Evolutionary conservation across 2,329 filamentous ascomycete species (phyloP).

Genomic region (Pseudogymnoascus sp.): DNA sequence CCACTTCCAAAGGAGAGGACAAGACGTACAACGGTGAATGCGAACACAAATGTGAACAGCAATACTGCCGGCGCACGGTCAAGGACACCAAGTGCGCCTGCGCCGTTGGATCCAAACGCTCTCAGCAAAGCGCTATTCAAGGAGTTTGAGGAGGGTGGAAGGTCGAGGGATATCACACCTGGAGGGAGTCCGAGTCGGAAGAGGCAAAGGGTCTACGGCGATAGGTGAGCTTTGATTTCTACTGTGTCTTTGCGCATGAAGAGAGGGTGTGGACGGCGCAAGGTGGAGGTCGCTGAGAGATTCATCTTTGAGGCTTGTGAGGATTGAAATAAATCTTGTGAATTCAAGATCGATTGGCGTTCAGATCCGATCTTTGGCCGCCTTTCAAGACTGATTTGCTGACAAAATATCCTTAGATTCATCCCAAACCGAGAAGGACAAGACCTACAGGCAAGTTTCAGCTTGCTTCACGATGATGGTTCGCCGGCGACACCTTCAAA

Average conservation of each 20-base stretch:
- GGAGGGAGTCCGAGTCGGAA: slow-evolving; percentile 61
- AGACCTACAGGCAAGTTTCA: slow-evolving; percentile 89
- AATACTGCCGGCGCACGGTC: background rate
- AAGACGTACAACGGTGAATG: background rate
- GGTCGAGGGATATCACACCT: slow-evolving; percentile 53
- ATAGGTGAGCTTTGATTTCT: slow-evolving; percentile 33
- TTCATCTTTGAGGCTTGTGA: background rate
- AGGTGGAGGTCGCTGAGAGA: background rate
- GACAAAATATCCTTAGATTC: slow-evolving; percentile 54
- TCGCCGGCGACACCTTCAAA: slow-evolving; percentile 87
- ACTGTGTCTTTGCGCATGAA: background rate
- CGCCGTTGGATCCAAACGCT: slow-evolving; percentile 42
- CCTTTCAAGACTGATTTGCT: slow-evolving; percentile 14
- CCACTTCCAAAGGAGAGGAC: slow-evolving; percentile 2
- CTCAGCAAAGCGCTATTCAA: slow-evolving; percentile 52
- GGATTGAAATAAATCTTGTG: background rate
- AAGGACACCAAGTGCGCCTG: slow-evolving; percentile 3
- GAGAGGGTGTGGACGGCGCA: background rate
- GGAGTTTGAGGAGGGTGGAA: slow-evolving; percentile 53
- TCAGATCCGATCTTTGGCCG: background rate
- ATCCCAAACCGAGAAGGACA: slow-evolving; percentile 91
- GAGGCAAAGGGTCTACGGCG: slow-evolving; percentile 58
- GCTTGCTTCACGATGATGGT: slow-evolving; percentile 81
- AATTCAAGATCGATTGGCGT: background rate
- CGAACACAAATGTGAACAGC: background rate